Evolutionary conservation across 2,329 filamentous ascomycete species (phyloP).

Genomic region (Stagonosporopsis rhizophila): DNA sequence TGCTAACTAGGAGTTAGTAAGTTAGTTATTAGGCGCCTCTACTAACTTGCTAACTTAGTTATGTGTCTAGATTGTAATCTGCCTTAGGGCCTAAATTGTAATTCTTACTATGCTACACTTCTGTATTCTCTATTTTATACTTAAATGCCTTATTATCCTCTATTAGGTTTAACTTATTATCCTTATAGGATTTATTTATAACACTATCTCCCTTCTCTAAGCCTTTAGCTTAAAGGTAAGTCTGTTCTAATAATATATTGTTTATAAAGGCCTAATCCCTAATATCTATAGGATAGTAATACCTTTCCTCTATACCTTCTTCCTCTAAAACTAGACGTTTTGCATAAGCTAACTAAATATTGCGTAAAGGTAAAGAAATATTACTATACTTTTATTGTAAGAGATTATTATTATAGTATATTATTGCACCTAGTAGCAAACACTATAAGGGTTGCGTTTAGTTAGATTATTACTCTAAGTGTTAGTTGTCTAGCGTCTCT

Average conservation of each 20-base stretch:
- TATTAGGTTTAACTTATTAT: neutral
- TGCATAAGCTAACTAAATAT: neutral
- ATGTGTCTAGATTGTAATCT: no score
- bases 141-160: no score
- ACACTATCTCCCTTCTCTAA: neutral
- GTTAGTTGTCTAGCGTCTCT: neutral
- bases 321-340: neutral
- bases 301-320: neutral
- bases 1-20: no score
- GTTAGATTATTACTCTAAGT: neutral
- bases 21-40: no score
- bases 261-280: neutral
- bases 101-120: no score
- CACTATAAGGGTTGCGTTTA: neutral
- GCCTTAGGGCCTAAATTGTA: no score
- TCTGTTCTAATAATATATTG: neutral
- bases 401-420: neutral
- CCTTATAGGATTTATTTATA: neutral
- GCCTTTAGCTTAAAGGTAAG: slow-evolving; percentile 4
- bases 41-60: no score
- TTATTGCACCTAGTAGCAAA: neutral
- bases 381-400: neutral
- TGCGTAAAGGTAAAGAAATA: neutral
- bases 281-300: neutral
- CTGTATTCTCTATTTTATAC: no score